These are phyloP conservation scores for Bacidia rubella DNA, from an alignment of 495 filamentous ascomycete species.

Conservation along the genomic window DNA sequence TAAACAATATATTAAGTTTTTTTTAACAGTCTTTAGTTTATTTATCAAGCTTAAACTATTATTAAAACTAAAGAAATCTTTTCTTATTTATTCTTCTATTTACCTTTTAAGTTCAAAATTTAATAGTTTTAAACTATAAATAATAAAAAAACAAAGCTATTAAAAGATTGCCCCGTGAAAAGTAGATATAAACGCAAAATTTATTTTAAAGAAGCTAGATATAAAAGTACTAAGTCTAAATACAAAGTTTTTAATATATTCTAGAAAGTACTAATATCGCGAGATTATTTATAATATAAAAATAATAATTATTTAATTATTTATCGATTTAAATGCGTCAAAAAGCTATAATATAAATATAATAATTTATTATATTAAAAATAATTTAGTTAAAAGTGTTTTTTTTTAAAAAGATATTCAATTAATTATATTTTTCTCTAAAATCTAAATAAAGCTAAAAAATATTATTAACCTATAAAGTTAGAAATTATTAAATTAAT, in stretches of 20 bases:
- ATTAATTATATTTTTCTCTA: background rate
- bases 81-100: background rate
- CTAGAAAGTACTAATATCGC: constrained; percentile 1
- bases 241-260: background rate
- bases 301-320: background rate
- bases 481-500: background rate
- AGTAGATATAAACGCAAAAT: background rate
- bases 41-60: background rate
- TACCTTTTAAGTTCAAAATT: background rate
- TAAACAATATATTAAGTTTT: background rate
- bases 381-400: background rate
- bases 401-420: background rate
- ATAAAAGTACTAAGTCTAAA: background rate
- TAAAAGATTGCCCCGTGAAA: background rate
- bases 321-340: constrained; percentile 3
- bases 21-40: background rate
- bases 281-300: background rate
- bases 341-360: background rate
- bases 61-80: background rate
- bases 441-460: background rate
- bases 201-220: background rate
- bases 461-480: background rate
- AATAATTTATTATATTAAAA: background rate
- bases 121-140: background rate
- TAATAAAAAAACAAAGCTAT: background rate